Evolutionary conservation across 2,329 filamentous ascomycete genomes (phyloP), one percentile per base, ranked within the genome.

Genomic region (Colletotrichum tamarilloi): DNA sequence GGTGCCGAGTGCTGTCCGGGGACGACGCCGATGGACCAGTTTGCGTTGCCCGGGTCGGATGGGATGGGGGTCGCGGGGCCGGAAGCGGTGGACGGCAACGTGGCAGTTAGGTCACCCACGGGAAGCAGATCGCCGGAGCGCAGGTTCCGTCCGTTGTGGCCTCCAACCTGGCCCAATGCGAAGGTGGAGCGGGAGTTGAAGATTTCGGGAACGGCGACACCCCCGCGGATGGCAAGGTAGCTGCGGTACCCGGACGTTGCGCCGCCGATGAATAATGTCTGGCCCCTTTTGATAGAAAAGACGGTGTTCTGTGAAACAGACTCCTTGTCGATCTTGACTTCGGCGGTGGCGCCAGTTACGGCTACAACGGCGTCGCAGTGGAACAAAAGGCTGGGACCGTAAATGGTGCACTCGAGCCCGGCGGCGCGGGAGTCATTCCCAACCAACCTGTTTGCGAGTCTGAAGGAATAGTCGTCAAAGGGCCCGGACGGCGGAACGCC

Each of bases 401-500:
- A 72, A 0, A 81, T 59, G 1, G 81, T 83, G 35, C 80, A 80
- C 59, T 85, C 83, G 0, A 85, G 75, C 0, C 78, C 81, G 12
- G 82, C 79, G 0, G 76, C 77, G 2, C 76, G 75, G 0, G 71
- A 8, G 0, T 76, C 8, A 52, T 85, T 85, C 1, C 74, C 78
- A 0, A 84, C 82, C 0, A 84, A 75, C 4, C 78, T 69, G 55
- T 85, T 85, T 1, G 81, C 82, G 0, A 83, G 53, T 4, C 79
- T 75, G 56, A 81, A 80, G 0, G 82, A 82, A 12, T 80, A 78
- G 19, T 80, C 77, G 52, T 86, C 84, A 79, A 86, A 85, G 0
- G 85, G 84, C 0, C 85, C 85, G 0, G 81, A 80, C 1, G 80
- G 81, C 0, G 85, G 84, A 9, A 86, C 80, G 0, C 85, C 84